Base-by-base conservation (phyloP, 1,284 basidiomycete species). In the Ceratobasidium sp. region DNA sequence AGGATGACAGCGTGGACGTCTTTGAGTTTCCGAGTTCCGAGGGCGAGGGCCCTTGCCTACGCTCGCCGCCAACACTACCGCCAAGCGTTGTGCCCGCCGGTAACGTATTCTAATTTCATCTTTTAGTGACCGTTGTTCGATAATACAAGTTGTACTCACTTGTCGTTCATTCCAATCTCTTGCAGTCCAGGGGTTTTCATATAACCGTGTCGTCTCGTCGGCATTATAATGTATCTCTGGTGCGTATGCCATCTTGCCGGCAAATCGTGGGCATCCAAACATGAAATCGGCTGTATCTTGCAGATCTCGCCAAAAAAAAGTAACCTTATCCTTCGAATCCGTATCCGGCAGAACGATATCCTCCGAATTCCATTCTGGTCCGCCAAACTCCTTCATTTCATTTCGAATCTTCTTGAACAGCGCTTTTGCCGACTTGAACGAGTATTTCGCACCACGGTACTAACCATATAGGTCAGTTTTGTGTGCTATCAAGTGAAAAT, bases 251-350 rank as follows among this genome's bases (percentile, higher is more conserved):
- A 68, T 34, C 32, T 68, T 29, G 22, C 66, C 66, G 9, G 66
- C 66, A 54, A 68, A 68, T 49, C 22, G 29, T 44, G 66, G 66
- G 7, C 32, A 49, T 7, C 49, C 66, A 54, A 68, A 68, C 11
- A 51, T 49, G 19, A 40, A 40, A 7, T 69, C 52, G 15, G n/a
- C 67, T 15, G 34, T 37, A 7, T 54, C 32, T 11, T 54, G 25
- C 44, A 43, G 32, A 13, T 56, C 22, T 11, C 34, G 32, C 1
- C n/a, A 69, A 3, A 54, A 56, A 6, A 69, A 25, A 0, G 49
- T 69, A 5, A 32, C n/a, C 19, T 56, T 43, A 32, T 69, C 34
- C 7, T 56, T 57, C 25, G 51, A 17, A 43, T 67, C 22, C 34
- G 52, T 22, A 1, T 22, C 46, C 3, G 59, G 9, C 34, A 62